A percentile compares a stretch with the other conserved stretches of the same genome.
Evolutionary conservation across 257 asterid species (phyloP).

Genomic region (Gentiana dahurica): DNA sequence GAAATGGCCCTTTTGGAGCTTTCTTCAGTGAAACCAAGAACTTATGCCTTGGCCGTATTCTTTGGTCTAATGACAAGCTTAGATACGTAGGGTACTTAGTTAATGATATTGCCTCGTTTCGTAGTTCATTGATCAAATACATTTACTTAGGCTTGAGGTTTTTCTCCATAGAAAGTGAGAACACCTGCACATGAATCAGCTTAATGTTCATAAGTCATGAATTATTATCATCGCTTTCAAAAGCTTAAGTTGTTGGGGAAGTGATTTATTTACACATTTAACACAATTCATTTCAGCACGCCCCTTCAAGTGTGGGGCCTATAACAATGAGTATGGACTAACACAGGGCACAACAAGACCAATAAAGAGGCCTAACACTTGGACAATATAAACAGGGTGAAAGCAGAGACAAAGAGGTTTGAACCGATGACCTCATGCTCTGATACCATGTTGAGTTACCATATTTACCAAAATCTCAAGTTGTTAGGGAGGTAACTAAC

Average conservation of each 20-base stretch:
- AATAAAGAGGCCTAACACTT: too few relatives aligned
- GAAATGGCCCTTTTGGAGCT: slow-evolving; percentile 92
- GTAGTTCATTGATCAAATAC: slow-evolving; percentile 86
- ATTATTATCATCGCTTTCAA: too few relatives aligned
- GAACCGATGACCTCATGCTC: too few relatives aligned
- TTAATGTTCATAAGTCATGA: neutral
- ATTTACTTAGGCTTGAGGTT: slow-evolving; percentile 85
- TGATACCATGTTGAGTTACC: too few relatives aligned
- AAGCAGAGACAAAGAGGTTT: too few relatives aligned
- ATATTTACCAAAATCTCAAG: too few relatives aligned
- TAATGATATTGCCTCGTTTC: slow-evolving; percentile 70
- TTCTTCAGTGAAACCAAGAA: slow-evolving; percentile 80
- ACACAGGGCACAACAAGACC: too few relatives aligned
- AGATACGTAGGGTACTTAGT: slow-evolving; percentile 84
- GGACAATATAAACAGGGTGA: too few relatives aligned
- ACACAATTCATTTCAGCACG: slow-evolving; percentile 6
- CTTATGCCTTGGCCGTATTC: slow-evolving; percentile 91
- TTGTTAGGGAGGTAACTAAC: too few relatives aligned
- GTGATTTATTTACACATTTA: neutral
- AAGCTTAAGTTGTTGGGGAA: too few relatives aligned
- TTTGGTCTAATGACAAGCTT: slow-evolving; percentile 87
- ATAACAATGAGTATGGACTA: too few relatives aligned
- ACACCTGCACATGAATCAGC: slow-evolving; percentile 42
- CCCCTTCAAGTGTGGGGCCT: too few relatives aligned
- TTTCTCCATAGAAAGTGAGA: slow-evolving; percentile 77